Evolutionary conservation across 1,284 basidiomycete species (phyloP), one percentile per base, ranked within the genome.

Genomic region (Ceratobasidium sp.): DNA sequence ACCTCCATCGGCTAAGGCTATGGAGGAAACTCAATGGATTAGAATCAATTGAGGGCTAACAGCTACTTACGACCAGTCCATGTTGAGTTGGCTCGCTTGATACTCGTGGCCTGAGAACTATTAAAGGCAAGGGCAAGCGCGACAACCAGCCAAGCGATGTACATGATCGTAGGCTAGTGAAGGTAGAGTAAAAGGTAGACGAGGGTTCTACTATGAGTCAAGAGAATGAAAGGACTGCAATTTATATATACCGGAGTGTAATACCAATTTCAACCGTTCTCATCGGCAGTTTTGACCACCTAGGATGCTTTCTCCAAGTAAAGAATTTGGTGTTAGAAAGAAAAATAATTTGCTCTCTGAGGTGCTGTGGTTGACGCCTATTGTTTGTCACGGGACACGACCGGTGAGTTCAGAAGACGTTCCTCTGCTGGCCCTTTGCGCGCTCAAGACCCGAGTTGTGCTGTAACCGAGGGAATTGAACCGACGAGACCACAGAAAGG

Each of bases 41-140:
- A 33, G 13, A 28, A 50, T 10, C n/a, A 5, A 28, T 44, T 28
- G 2, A 57, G 17, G 38, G 5, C n/a, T 28, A 10, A 10, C 20
- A 33, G 23, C 33, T n/a, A 73, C 70, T 46, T 73, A 73, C 70
- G 70, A 52, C 70, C 70, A 10, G 57, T 13, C 70, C 70, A 73
- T 4, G 70, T 61, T 15, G 57, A n/a, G 28, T 61, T 73, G 12
- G 56, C 26, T 33, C 70, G 33, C n/a, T 57, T 57, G 38, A 26
- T 42, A 26, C 20, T 42, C 56, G 42, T 12, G 17, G 70, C 70
- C 23, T 62, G 56, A 73, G 70, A 73, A 4, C 23, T 13, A 23
- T 73, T 42, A 20, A 62, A 61, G 57, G 23, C 28, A n/a, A 73
- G 57, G 3, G 44, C 56, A 26, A 73, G 59, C 4, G 40, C 40